These are phyloP conservation scores for Epichloe typhina DNA, from an alignment of 2,329 filamentous ascomycete species.

Conservation along the genomic window DNA sequence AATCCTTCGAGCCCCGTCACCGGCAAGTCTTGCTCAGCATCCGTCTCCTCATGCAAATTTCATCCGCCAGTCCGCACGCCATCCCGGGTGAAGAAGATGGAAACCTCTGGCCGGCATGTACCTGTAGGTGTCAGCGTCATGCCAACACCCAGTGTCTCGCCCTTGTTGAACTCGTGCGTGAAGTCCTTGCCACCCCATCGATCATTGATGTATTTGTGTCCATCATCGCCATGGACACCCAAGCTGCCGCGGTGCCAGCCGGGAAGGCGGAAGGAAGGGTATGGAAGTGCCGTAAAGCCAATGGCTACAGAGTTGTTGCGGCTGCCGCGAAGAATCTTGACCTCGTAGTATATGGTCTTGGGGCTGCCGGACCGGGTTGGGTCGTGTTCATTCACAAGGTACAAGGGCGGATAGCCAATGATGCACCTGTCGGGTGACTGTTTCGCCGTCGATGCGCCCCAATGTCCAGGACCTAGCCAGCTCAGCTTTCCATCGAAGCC, in stretches of 20 bases:
- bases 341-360: conserved; percentile 59
- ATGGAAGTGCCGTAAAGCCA: conserved; percentile 61
- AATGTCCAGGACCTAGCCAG: conserved; percentile 35
- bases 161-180: conserved; percentile 45
- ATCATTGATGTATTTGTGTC: conserved; percentile 63
- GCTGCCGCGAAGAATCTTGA: conserved; percentile 38
- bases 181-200: conserved; percentile 60
- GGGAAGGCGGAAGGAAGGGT: conserved; percentile 63
- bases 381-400: conserved; percentile 45
- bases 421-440: conserved; percentile 48
- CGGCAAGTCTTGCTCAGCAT: conserved; percentile 46
- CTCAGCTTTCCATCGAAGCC: conserved; percentile 34
- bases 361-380: conserved; percentile 30
- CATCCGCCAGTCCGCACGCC: conserved; percentile 48
- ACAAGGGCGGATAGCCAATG: conserved; percentile 56
- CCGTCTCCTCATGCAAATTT: conserved; percentile 64
- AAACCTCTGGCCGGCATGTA: conserved; percentile 18
- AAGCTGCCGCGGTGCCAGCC: conserved; percentile 69
- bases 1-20: conserved; percentile 56
- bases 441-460: conserved; percentile 29
- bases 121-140: conserved; percentile 42
- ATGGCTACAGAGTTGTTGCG: conserved; percentile 43
- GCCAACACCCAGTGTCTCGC: conserved; percentile 58
- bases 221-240: conserved; percentile 71
- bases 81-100: conserved; percentile 54